phyloP scores from a whole-genome alignment of 768 basidiomycete species.

The Imleria badia region DNA sequence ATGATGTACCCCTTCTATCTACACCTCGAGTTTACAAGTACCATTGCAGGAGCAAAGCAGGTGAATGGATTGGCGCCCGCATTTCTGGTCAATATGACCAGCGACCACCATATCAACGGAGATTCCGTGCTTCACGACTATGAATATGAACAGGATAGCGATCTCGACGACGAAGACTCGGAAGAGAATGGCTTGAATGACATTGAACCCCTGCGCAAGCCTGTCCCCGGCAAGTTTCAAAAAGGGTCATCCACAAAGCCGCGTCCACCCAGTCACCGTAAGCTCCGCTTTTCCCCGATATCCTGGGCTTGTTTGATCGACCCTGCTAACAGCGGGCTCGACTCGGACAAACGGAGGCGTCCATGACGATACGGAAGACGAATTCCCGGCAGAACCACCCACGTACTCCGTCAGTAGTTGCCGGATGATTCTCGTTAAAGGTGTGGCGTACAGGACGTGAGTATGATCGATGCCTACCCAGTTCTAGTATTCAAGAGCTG shows the following conservation, averaged over 20 bases:
- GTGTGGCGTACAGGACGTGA: slow-evolving; percentile 30
- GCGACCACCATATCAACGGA: slow-evolving; percentile 17
- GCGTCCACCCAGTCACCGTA: slow-evolving; percentile 11
- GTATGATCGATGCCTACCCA: background rate
- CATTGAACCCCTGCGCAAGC: no score
- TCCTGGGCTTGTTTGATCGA: background rate
- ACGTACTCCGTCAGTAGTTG: slow-evolving; percentile 22
- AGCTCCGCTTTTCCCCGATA: background rate
- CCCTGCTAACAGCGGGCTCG: background rate
- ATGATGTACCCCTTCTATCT: background rate
- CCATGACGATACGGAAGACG: background rate
- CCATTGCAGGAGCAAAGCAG: slow-evolving; percentile 6
- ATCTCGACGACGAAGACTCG: slow-evolving; percentile 28
- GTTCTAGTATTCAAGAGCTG: background rate
- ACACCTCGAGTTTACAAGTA: background rate
- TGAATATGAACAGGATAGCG: slow-evolving; percentile 30
- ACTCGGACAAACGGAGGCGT: background rate
- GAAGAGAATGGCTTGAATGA: background rate
- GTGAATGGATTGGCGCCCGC: background rate
- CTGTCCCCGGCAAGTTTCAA: background rate
- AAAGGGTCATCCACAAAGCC: slow-evolving; percentile 1
- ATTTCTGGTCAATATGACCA: slow-evolving; percentile 24
- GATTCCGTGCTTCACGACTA: slow-evolving; percentile 28
- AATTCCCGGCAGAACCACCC: slow-evolving; percentile 9
- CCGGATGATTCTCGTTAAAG: slow-evolving; percentile 30